Conservation (phyloP, 139 green algal genomes). For the Ettlia oleoabundans region DNA sequence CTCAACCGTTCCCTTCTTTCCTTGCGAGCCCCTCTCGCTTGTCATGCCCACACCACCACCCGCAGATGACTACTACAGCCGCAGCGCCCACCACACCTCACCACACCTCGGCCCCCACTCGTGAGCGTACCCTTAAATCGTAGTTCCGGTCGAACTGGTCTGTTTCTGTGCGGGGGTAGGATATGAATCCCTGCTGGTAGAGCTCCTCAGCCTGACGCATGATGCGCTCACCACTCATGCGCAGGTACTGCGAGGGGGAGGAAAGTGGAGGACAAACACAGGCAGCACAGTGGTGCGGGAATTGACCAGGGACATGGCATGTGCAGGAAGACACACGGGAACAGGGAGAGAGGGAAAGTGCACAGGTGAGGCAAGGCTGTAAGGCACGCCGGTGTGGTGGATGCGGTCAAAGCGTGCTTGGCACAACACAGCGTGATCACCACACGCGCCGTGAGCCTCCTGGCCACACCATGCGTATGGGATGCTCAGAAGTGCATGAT, state of each 20-base stretch:
- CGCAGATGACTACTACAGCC: background rate
- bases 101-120: background rate
- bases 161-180: conserved; percentile 97
- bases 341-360: no score
- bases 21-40: no score
- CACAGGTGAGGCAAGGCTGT: no score
- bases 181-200: conserved; percentile 96
- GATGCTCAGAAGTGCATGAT: no score
- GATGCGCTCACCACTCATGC: conserved; percentile 80
- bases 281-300: background rate
- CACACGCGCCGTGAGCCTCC: no score
- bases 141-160: conserved; percentile 82
- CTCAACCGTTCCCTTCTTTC: no score
- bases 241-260: conserved; percentile 54
- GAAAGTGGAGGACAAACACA: background rate
- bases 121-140: conserved; percentile 75
- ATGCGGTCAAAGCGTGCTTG: no score
- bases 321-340: no score
- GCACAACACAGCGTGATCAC: no score
- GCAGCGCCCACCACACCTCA: background rate
- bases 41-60: background rate
- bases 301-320: no score
- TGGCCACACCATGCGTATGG: no score
- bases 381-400: no score
- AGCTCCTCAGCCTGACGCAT: conserved; percentile 98